These are phyloP conservation scores for Yarrowia keelungensis DNA, from an alignment of 805 yeast genomes.

Conservation along the genomic window DNA sequence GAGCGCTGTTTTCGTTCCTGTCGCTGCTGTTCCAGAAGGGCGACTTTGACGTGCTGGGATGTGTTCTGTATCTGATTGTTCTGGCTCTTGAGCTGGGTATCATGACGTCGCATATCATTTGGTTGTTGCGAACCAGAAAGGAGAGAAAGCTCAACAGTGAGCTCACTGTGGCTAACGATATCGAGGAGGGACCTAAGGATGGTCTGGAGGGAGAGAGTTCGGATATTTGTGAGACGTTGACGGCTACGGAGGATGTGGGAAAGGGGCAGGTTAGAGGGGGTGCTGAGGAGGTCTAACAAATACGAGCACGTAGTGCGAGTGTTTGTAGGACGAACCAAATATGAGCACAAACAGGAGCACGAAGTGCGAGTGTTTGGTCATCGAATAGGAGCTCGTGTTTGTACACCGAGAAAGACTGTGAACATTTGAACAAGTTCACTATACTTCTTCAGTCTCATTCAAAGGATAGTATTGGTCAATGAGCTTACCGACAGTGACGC, in stretches of 20 bases:
- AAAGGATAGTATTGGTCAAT: too few species aligned
- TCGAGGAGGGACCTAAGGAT: slow-evolving; percentile 1
- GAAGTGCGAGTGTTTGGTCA: too few species aligned
- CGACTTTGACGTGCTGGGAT: slow-evolving; percentile 77
- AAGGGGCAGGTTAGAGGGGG: not conserved
- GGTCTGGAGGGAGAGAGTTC: not conserved
- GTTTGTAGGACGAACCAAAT: too few species aligned
- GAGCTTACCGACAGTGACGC: too few species aligned
- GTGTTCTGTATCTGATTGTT: slow-evolving; percentile 75
- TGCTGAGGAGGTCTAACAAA: not conserved
- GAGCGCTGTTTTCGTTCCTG: slow-evolving; percentile 80
- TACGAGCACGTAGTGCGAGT: too few species aligned
- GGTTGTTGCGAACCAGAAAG: slow-evolving; percentile 58
- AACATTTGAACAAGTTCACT: too few species aligned
- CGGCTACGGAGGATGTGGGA: not conserved
- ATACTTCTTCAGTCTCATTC: too few species aligned
- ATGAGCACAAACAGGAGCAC: too few species aligned
- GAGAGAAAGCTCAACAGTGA: slow-evolving; percentile 32
- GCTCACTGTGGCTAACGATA: not conserved
- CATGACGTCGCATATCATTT: slow-evolving; percentile 68
- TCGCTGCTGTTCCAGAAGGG: slow-evolving; percentile 63
- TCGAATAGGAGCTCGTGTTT: too few species aligned
- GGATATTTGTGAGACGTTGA: slow-evolving; percentile 2
- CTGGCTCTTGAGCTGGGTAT: slow-evolving; percentile 81
- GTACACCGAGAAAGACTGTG: too few species aligned